Base-by-base conservation (phyloP, 164 flowering plant genomes). In the Macadamia integrifolia region DNA sequence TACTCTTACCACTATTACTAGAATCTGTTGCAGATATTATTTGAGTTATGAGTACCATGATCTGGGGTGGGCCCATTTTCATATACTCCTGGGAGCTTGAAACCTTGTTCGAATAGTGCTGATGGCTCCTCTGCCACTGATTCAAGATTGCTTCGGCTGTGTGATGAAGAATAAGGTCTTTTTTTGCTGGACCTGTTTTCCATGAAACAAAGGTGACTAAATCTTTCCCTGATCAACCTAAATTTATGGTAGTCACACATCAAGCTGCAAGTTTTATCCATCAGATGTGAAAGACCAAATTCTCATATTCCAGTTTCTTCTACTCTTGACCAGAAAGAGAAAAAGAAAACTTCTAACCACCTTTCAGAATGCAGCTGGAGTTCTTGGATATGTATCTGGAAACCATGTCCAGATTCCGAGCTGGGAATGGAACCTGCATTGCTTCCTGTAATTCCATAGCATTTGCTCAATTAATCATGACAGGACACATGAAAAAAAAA, bases 101-200 rank as follows among this genome's bases (percentile, higher is more conserved):
- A 85, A 69, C 75, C 75, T 63, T 83, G 78, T 66, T 81, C 88
- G 31, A 70, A 61, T n/a, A 71, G 65, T 30, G 71, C 53, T 76
- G 75, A 81, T 69, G 81, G 50, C 52, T 62, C 64, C 67, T 87
- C 97, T 5, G 78, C 83, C 52, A 92, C 89, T 35, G 96, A 80
- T 61, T 87, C 85, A 68, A 92, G 93, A 70, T 85, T 67, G 58
- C 73, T 71, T 13, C 80, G 74, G 69, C 84, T 81, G 60, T 76
- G 79, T 71, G 88, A 80, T 62, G 91, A 78, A 60, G 92, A 82
- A 56, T 72, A 67, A 29, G 77, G 79, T 75, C 86, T 76, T 74
- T 78, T 83, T 71, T 62, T 80, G 83, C 75, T 81, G 60, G 80
- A 80, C 72, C 87, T 85, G 80, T 75, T 35, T 53, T 53, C 3